Percentiles rank a stretch among this genome's conserved stretches.
These are phyloP conservation scores for Pseudozyma pruni DNA, from an alignment of 1,284 basidiomycete species.

Conservation along the genomic window DNA sequence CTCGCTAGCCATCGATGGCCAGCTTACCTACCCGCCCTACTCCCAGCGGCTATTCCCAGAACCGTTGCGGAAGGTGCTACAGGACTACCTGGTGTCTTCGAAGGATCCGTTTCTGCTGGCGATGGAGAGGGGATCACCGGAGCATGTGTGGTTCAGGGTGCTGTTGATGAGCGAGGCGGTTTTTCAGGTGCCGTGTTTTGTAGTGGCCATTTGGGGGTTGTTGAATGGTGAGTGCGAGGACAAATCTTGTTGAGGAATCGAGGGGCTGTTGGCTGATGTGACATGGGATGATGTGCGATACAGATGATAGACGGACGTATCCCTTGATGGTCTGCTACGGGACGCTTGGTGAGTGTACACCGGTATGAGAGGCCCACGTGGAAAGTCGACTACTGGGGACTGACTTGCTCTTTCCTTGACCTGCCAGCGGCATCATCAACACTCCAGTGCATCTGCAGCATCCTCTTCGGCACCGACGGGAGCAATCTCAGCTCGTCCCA, in stretches of 20 bases:
- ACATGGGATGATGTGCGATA: neutral
- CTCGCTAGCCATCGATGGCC: constrained; percentile 48
- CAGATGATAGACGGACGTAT: constrained; percentile 54
- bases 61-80: constrained; percentile 30
- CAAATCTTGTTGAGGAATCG: too few relatives aligned
- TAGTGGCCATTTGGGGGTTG: constrained; percentile 34
- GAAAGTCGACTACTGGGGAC: neutral
- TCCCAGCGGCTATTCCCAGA: constrained; percentile 37
- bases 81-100: constrained; percentile 41
- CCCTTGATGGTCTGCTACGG: constrained; percentile 50
- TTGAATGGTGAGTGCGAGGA: constrained; percentile 37
- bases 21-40: constrained; percentile 46
- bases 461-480: constrained; percentile 37
- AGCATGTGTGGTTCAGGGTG: constrained; percentile 52
- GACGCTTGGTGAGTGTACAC: constrained; percentile 36
- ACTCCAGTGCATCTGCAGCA: constrained; percentile 46
- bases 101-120: constrained; percentile 49
- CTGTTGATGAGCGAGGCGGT: constrained; percentile 44
- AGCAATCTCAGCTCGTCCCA: constrained; percentile 11
- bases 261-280: neutral
- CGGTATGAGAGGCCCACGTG: too few relatives aligned
- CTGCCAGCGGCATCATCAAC: constrained; percentile 40
- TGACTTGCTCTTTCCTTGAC: neutral
- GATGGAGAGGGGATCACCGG: constrained; percentile 7
- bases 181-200: constrained; percentile 52